phyloP scores from a whole-genome alignment of 2,329 filamentous ascomycete species.

The Colletotrichum salicis region DNA sequence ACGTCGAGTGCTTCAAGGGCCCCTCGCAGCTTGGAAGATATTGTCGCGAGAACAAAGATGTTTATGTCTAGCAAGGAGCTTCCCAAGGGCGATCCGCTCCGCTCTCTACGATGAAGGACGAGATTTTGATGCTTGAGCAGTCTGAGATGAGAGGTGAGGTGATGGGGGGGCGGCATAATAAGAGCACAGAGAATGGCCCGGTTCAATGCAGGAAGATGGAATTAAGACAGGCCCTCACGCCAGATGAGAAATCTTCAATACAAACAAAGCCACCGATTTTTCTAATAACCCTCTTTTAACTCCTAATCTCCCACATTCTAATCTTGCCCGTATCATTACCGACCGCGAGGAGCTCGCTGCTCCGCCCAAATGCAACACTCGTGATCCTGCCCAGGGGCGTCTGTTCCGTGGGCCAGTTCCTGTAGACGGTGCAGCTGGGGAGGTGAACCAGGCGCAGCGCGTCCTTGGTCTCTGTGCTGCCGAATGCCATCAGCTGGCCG shows the following conservation, averaged over 20 bases:
- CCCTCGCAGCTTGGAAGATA: conserved; percentile 47
- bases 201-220: background rate
- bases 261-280: conserved; percentile 17
- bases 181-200: background rate
- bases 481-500: conserved; percentile 89
- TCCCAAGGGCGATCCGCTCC: conserved; percentile 51
- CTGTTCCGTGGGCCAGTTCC: conserved; percentile 93
- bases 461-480: conserved; percentile 87
- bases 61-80: conserved; percentile 59
- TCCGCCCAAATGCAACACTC: conserved; percentile 73
- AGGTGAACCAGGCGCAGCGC: conserved; percentile 88
- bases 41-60: conserved; percentile 47
- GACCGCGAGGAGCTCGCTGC: conserved; percentile 80
- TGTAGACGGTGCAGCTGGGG: conserved; percentile 91
- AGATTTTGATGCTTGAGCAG: background rate
- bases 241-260: conserved; percentile 2
- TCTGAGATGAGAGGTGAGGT: background rate
- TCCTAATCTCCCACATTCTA: conserved; percentile 87
- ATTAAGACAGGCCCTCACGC: conserved; percentile 8
- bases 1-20: conserved; percentile 47
- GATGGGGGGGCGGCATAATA: background rate
- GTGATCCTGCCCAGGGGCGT: conserved; percentile 90
- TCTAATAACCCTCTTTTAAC: conserved; percentile 51
- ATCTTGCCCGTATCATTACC: conserved; percentile 92
- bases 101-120: conserved; percentile 44